Evolutionary conservation across 495 filamentous ascomycete genomes (phyloP).

Genomic region (Aspergillus kassunensis): DNA sequence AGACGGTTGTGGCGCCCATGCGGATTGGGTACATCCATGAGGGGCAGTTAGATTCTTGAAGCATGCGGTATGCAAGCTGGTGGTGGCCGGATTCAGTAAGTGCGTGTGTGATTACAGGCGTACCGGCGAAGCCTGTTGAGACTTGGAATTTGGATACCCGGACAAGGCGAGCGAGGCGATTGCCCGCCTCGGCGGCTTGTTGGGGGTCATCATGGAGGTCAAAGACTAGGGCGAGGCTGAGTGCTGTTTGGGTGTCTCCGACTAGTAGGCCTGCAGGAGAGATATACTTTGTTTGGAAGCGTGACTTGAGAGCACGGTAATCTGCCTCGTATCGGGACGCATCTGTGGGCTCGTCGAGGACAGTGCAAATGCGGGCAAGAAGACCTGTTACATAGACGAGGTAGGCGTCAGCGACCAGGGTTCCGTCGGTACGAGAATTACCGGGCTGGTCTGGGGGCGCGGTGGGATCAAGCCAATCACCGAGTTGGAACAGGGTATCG

Average conservation of each 20-base stretch:
- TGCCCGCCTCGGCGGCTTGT: slow-evolving; percentile 29
- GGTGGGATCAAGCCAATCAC: slow-evolving; percentile 54
- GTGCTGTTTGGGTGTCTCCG: slow-evolving; percentile 47
- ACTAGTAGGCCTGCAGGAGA: slow-evolving; percentile 33
- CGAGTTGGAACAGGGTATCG: slow-evolving; percentile 35
- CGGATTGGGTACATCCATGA: slow-evolving; percentile 52
- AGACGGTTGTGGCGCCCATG: slow-evolving; percentile 51
- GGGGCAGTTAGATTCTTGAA: slow-evolving; percentile 37
- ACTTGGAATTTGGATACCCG: slow-evolving; percentile 38
- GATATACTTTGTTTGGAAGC: slow-evolving; percentile 45
- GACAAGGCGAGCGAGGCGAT: slow-evolving; percentile 35
- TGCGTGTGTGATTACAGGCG: slow-evolving; percentile 44
- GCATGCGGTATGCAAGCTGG: slow-evolving; percentile 35
- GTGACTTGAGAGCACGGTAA: slow-evolving; percentile 21
- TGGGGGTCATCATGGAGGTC: slow-evolving; percentile 32
- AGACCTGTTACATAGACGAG: slow-evolving; percentile 41
- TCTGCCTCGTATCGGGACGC: slow-evolving; percentile 22
- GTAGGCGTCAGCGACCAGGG: slow-evolving; percentile 50
- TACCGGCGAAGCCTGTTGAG: slow-evolving; percentile 53
- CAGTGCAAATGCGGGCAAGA: slow-evolving; percentile 17
- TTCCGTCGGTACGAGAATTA: slow-evolving; percentile 35
- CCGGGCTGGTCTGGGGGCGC: slow-evolving; percentile 44
- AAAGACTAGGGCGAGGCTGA: slow-evolving; percentile 42
- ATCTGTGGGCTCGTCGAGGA: slow-evolving; percentile 28
- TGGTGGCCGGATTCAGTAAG: slow-evolving; percentile 36